Evolutionary conservation across 805 yeast genomes (phyloP), one percentile per base, ranked within the genome.

Genomic region (Candida pini): DNA sequence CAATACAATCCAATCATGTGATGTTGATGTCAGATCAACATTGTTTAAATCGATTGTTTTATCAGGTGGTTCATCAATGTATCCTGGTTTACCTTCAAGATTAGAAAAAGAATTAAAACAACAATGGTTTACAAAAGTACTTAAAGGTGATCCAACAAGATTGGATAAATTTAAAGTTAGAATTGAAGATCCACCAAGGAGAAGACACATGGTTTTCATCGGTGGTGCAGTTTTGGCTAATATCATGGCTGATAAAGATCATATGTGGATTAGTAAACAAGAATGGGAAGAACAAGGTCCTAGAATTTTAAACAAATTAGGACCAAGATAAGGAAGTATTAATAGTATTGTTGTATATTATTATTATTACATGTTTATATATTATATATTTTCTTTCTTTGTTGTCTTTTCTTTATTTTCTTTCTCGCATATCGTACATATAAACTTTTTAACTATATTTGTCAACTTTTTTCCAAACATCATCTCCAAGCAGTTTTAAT

Each of bases 231-330:
- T 92, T 15, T 71, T 92, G 56, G 97, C 98, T 22, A 87, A 84
- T 56, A 90, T 92, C 49, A 92, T 92, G 97, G 95, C 95, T 30
- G 96, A 89, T 60, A 92, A 90, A 62, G 97, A 89, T 47, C 97
- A 89, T 55, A 85, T 92, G 95, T 92, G 98, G 98, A 76, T 92
- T 48, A 70, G 86, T 35, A 89, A 84, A 58, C 87, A 83, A 58
- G 98, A 92, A 64, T 92, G 97, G 97, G 92, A 87, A 59, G 98
- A 92, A 67, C 87, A 83, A 54, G 98, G 98, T 21, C 76, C 95
- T 28, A 73, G 89, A 24, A 76, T 86, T 9, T 74, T 92, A 61
- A 71, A 69, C 43, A 92, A 92, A 63, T 77, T 92, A 51, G 98
- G 97, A 6, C 96, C 97, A 39, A 78, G 97, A 63, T 88, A 66